Evolutionary conservation across 805 yeast species (phyloP), one percentile per base, ranked within the genome.

Genomic region (Kodamaea laetipori): DNA sequence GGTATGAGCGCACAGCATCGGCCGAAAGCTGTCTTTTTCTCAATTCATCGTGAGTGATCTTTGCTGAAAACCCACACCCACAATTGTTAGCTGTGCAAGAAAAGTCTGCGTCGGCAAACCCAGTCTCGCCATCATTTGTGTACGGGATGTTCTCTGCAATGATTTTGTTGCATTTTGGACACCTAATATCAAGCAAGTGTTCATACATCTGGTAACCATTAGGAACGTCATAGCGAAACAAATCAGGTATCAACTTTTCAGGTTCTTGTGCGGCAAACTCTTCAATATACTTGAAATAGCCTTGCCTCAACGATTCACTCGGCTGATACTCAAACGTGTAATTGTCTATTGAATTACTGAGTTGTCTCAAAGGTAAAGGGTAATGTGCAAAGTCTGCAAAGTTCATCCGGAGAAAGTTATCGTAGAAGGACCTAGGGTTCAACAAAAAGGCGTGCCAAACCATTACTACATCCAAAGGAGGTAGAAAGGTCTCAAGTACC

Each of bases 391-490:
- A 55, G 25, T 41, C 38, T n/a, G 45, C 16, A 17, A 56, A 49
- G 30, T 48, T 35, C 40, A 53, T 52, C n/a, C 58, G 46, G 7
- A 36, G 44, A 21, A 51, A 48, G 13, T 39, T 44, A 17, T 57
- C 58, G 37, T 53, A 50, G 36, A 41, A 50, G 2, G 52, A 15
- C 32, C 39, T 35, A 3, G 61, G 56, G 32, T 57, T 54, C 32
- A 57, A 45, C 25, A 54, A 30, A 28, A 58, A 53, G 1, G 58
- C 50, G 34, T 59, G 56, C 64, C 63, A 59, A 9, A 59, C 56
- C 55, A 58, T 46, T n/a, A 56, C 17, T 3, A 59, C 51, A 37
- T 59, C 64, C 30, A 59, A 42, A 3, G 61, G 61, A 1, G 63
- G 63, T 10, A 39, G 25, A 25, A 39, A 39, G 19, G 18, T 10